Evolutionary conservation across 2,329 filamentous ascomycete species (phyloP).

Genomic region (Tolypocladium pustulatum): DNA sequence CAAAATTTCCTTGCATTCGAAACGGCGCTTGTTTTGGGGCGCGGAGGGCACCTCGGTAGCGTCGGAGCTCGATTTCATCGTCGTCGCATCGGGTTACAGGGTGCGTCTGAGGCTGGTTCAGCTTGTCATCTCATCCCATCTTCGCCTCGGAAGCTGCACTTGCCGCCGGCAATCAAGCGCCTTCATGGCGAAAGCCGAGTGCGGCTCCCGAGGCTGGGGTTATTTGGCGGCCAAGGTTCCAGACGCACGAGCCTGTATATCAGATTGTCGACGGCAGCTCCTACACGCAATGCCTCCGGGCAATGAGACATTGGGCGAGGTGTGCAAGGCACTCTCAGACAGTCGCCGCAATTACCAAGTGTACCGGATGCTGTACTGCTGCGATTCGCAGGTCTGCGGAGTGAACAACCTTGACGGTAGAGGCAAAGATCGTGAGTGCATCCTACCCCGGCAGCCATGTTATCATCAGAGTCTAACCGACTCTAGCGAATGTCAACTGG

Average conservation of each 20-base stretch:
- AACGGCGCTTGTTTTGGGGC: not conserved
- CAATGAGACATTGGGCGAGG: conserved; percentile 17
- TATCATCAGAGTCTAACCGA: conserved; percentile 4
- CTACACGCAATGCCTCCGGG: conserved; percentile 15
- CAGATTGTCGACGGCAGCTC: conserved; percentile 21
- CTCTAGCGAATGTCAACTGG: conserved; percentile 37
- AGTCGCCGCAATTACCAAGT: conserved; percentile 10
- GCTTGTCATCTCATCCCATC: not conserved
- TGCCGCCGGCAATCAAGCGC: not conserved
- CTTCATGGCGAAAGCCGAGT: conserved; percentile 3
- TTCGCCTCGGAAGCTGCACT: not conserved
- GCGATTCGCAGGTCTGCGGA: conserved; percentile 39
- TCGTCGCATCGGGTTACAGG: not conserved
- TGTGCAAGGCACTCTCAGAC: conserved; percentile 21
- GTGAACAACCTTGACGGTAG: conserved; percentile 23
- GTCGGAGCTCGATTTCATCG: not conserved
- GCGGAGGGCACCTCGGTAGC: not conserved
- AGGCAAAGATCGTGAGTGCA: conserved; percentile 32
- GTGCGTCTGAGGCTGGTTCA: not conserved
- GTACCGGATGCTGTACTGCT: conserved; percentile 41
- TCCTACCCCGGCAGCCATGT: not conserved
- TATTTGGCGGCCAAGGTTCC: conserved; percentile 16
- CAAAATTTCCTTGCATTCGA: not conserved
- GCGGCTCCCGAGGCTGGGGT: conserved; percentile 16
- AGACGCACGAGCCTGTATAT: conserved; percentile 23